A percentile compares a stretch with the other conserved stretches of the same genome.
Evolutionary conservation across 2,329 filamentous ascomycete species (phyloP).

Genomic region (Coniochaeta ligniaria): DNA sequence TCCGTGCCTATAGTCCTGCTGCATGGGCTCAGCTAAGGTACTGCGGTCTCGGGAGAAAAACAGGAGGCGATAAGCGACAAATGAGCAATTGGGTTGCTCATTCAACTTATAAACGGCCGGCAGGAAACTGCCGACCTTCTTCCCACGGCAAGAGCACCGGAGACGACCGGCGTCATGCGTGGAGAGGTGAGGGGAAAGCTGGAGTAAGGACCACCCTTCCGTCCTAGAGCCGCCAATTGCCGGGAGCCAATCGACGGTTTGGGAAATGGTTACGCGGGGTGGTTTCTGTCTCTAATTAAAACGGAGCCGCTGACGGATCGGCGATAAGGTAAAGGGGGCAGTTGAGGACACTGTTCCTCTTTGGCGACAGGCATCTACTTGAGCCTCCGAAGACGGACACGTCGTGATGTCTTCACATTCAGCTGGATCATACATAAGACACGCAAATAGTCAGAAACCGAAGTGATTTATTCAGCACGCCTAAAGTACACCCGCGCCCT

Average conservation of each 20-base stretch:
- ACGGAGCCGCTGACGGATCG: too few relatives aligned
- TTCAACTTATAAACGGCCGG: neutral
- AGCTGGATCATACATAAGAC: neutral
- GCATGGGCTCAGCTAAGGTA: neutral
- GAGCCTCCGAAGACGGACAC: neutral
- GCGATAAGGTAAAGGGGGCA: neutral
- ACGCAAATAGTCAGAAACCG: neutral
- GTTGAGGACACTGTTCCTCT: neutral
- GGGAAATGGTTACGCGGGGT: neutral
- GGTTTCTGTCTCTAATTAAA: too few relatives aligned
- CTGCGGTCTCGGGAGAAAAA: neutral
- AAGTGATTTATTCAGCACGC: neutral
- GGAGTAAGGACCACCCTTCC: neutral
- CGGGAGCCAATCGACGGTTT: neutral
- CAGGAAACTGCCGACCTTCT: neutral
- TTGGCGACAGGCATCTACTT: neutral
- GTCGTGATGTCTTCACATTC: neutral
- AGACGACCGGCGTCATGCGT: too few relatives aligned
- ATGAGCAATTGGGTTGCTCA: neutral
- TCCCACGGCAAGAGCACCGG: neutral
- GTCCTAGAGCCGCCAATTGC: conserved; percentile 1
- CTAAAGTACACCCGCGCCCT: conserved; percentile 1
- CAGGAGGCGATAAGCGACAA: neutral
- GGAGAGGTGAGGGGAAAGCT: neutral
- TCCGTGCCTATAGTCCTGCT: neutral